Evolutionary conservation across 2,329 filamentous ascomycete genomes (phyloP), one percentile per base, ranked within the genome.

Genomic region (Pezicula neosporulosa): DNA sequence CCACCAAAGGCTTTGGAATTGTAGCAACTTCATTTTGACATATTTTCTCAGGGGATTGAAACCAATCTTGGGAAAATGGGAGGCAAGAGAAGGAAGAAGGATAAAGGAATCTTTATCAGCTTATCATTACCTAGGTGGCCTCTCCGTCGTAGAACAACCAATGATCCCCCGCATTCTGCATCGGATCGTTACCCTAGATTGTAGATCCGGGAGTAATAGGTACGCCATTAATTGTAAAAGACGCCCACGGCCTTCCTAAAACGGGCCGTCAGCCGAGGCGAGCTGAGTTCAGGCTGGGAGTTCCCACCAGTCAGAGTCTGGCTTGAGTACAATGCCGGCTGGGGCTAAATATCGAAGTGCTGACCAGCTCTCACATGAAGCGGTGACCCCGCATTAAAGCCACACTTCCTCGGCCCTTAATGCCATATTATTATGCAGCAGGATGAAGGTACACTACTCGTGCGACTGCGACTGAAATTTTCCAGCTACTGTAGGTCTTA

Each of bases 21-120:
- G 36, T 47, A 47, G 35, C 6, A 47, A 37, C 33, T 38, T 36
- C 45, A 47, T 47, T 27, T 24, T 47, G 30, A 19, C 27, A 27
- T 36, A 8, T n/a, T 38, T 42, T 49, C n/a, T n/a, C n/a, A 18
- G 33, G 28, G 35, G 16, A 13, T 10, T 27, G 24, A 28, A 21
- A 9, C 7, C 7, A 21, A 9, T 24, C 7, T 46, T 47, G 44
- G 24, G 13, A 21, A 24, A 12, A 27, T 3, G 42, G 12, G 27
- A 28, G 8, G 19, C 24, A 44, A 44, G 21, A 44, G 27, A 16
- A 10, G 7, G 27, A 28, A 28, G 27, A 28, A 28, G 30, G 12
- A 33, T 13, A 13, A 33, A 13, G 30, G 30, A 13, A 33, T 33
- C 9, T 39, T 39, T 39, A 39, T 39, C 37, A 39, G 37, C 37